Evolutionary conservation across 1,284 basidiomycete species (phyloP).

Genomic region (Stygiomarasmius scandens): DNA sequence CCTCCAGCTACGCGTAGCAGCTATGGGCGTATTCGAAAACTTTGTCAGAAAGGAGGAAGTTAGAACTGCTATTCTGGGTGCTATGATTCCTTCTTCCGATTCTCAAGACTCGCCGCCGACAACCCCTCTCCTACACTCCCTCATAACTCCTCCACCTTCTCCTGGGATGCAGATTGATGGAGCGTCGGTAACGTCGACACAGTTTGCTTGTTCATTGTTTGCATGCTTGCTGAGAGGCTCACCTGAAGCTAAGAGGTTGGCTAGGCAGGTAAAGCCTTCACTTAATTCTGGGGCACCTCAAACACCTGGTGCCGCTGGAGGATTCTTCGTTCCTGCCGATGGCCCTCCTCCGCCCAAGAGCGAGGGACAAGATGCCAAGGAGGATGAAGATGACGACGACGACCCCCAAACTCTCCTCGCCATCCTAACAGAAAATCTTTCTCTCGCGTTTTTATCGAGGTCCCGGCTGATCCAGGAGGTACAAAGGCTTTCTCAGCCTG

Average conservation of each 20-base stretch:
- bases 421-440: slow-evolving; percentile 72
- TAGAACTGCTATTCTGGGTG: slow-evolving; percentile 63
- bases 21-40: slow-evolving; percentile 77
- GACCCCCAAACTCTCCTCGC: slow-evolving; percentile 70
- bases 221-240: slow-evolving; percentile 69
- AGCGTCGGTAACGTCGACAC: slow-evolving; percentile 59
- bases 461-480: slow-evolving; percentile 66
- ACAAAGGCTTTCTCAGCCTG: too few species aligned
- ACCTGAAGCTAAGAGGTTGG: slow-evolving; percentile 77
- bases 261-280: slow-evolving; percentile 65
- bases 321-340: slow-evolving; percentile 80
- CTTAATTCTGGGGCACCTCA: slow-evolving; percentile 32
- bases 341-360: slow-evolving; percentile 39
- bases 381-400: slow-evolving; percentile 63
- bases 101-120: slow-evolving; percentile 43
- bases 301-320: slow-evolving; percentile 30
- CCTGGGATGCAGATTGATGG: slow-evolving; percentile 50
- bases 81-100: slow-evolving; percentile 55
- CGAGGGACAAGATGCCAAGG: slow-evolving; percentile 27
- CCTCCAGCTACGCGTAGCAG: slow-evolving; percentile 66
- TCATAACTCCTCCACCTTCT: slow-evolving; percentile 55
- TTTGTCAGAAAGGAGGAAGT: slow-evolving; percentile 74
- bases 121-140: slow-evolving; percentile 68
- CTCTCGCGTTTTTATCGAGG: slow-evolving; percentile 68
- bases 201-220: slow-evolving; percentile 71